Evolutionary conservation across 2,329 filamentous ascomycete species (phyloP), one percentile per base, ranked within the genome.

Genomic region (Sordariomycetes sp.): DNA sequence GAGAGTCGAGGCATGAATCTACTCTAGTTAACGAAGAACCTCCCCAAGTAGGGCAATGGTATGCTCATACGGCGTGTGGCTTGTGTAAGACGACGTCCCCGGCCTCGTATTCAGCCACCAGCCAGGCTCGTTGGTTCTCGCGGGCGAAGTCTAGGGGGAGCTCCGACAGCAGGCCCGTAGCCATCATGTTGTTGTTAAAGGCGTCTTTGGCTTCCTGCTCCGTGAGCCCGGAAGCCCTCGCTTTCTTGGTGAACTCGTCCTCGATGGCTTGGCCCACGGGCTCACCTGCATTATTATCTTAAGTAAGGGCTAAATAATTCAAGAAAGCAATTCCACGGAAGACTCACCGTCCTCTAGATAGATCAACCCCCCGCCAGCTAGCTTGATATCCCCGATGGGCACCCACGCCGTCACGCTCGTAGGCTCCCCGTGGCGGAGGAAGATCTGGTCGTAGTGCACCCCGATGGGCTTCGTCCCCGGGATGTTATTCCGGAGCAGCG

Each of bases 381-480:
- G 57, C 20, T 72, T 71, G 4, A 83, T 65, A 64, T 82, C 77
- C 0, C 79, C 79, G 61, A 83, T 79, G 0, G 80, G 77, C 0
- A 83, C 75, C 80, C 80, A 84, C 0, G 79, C 80, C 3, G 80
- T 83, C 0, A 83, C 68, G 35, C 73, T 75, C 0, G 78, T 80
- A 1, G 77, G 74, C 54, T 82, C 79, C 1, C 80, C 81, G 64
- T 81, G 65, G 1, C 79, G 66, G 54, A 83, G 65, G 62, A 83
- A 83, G 25, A 78, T 81, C 67, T 83, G 79, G 62, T 84, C 80
- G 62, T 83, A 83, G 60, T 84, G 81, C 2, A 84, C 80, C 0
- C 81, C 80, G 60, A 83, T 83, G 0, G 80, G 79, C 61, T 79
- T 79, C 54, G 78, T 81, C 0, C 74, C 74, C 0, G 81, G 81